Conservation (phyloP, 257 asterid species). For the Echites panduratus region DNA sequence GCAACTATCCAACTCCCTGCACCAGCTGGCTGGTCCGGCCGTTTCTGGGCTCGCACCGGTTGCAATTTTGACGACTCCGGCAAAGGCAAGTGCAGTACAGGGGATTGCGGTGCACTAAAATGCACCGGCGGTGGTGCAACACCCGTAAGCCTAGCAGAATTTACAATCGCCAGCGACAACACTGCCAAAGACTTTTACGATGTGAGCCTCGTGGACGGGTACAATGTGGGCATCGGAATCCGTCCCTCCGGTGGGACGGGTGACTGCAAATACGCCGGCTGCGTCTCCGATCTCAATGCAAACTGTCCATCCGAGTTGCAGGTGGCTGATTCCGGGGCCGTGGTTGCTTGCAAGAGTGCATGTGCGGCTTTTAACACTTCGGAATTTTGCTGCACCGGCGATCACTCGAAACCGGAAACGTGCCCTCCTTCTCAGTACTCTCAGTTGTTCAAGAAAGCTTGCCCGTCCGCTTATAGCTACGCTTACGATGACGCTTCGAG, state of each 20-base stretch:
- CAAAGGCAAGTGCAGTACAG: conserved; percentile 59
- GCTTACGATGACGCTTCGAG: conserved; percentile 85
- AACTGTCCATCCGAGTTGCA: conserved; percentile 60
- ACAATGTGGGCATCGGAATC: conserved; percentile 61
- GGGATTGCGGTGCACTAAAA: conserved; percentile 61
- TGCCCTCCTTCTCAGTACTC: conserved; percentile 75
- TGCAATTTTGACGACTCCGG: conserved; percentile 60
- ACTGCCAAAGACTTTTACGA: conserved; percentile 61
- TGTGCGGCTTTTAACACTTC: conserved; percentile 50
- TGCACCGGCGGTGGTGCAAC: conserved; percentile 72
- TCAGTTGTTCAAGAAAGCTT: conserved; percentile 59
- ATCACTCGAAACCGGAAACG: conserved; percentile 49
- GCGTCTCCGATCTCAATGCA: conserved; percentile 40
- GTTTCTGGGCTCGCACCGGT: conserved; percentile 87
- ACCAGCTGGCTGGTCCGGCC: conserved; percentile 86
- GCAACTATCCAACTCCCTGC: conserved; percentile 54
- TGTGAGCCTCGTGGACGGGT: conserved; percentile 85
- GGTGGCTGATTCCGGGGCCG: conserved; percentile 36
- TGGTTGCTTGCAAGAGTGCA: conserved; percentile 84
- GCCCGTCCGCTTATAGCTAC: conserved; percentile 90
- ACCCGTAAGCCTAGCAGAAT: conserved; percentile 69
- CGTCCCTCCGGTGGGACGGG: conserved; percentile 60
- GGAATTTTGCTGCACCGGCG: conserved; percentile 83
- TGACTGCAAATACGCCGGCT: conserved; percentile 59
- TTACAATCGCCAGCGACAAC: conserved; percentile 43